Percentiles rank a stretch among this genome's conserved stretches.
phyloP scores from a whole-genome alignment of 768 basidiomycete species.

The Sistotremastrum suecicum region DNA sequence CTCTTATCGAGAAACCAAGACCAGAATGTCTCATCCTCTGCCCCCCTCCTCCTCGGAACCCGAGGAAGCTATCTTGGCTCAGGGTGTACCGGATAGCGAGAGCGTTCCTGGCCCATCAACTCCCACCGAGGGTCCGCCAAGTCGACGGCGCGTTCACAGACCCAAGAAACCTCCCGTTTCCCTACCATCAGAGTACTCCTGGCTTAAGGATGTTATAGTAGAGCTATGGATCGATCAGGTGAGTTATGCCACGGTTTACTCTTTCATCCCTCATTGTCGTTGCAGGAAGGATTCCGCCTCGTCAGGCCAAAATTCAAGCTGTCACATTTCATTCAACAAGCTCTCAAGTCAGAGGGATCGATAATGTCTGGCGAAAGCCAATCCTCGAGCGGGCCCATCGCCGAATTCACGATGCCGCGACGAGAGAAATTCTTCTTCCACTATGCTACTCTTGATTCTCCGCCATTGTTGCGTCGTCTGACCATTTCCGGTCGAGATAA shows the following conservation, averaged over 20 bases:
- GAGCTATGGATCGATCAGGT: conserved; percentile 63
- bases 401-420: conserved; percentile 48
- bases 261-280: too few species aligned
- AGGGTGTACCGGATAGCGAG: too few species aligned
- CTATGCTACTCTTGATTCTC: conserved; percentile 48
- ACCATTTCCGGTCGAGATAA: conserved; percentile 53
- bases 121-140: too few species aligned
- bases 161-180: too few species aligned
- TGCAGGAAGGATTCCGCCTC: conserved; percentile 53
- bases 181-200: conserved; percentile 28
- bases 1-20: too few species aligned
- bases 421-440: conserved; percentile 56
- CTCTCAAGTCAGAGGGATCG: conserved; percentile 12
- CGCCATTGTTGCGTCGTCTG: conserved; percentile 58
- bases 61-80: too few species aligned
- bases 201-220: conserved; percentile 40
- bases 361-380: too few species aligned
- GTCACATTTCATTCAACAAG: conserved; percentile 29
- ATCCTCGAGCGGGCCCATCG: conserved; percentile 30
- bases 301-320: conserved; percentile 45
- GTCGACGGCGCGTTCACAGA: too few species aligned
- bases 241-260: too few species aligned
- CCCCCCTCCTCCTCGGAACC: too few species aligned
- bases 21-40: too few species aligned
- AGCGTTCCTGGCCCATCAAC: too few species aligned